Percentiles rank a stretch among this genome's conserved stretches.
Conservation (phyloP, 2,329 filamentous ascomycete genomes). For the Beauveria medogensis region DNA sequence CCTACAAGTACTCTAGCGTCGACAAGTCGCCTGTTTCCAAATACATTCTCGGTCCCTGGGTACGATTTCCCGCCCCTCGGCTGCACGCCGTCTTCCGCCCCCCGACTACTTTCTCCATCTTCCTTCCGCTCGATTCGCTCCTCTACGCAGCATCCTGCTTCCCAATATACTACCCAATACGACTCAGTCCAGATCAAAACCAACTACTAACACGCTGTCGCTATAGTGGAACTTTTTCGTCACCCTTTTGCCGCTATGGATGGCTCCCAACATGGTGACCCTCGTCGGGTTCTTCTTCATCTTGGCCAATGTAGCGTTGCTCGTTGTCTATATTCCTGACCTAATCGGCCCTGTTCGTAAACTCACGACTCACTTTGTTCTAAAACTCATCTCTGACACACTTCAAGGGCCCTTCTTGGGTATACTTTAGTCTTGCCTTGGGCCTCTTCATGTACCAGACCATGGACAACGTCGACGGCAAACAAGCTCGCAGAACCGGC, state of each 20-base stretch:
- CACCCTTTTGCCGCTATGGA: constrained; percentile 85
- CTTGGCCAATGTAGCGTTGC: constrained; percentile 65
- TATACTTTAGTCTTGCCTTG: constrained; percentile 92
- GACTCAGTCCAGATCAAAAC: not conserved
- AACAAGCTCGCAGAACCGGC: constrained; percentile 89
- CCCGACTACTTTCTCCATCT: not conserved
- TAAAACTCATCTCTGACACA: not conserved
- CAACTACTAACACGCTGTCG: constrained; percentile 13
- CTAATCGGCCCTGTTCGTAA: constrained; percentile 72
- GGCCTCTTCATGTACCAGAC: constrained; percentile 99
- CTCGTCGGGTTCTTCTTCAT: constrained; percentile 93
- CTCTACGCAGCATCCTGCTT: not conserved
- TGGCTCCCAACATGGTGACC: constrained; percentile 97
- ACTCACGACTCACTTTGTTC: not conserved
- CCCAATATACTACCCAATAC: not conserved
- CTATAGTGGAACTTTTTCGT: constrained; percentile 93
- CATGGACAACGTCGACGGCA: constrained; percentile 98
- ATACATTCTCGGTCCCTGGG: constrained; percentile 91
- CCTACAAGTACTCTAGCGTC: constrained; percentile 95
- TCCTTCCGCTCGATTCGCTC: not conserved
- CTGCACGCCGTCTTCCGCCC: not conserved
- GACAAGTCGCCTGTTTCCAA: constrained; percentile 91
- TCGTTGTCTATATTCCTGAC: constrained; percentile 80
- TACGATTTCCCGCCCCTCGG: constrained; percentile 40
- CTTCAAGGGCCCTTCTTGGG: constrained; percentile 69